A percentile compares a stretch with the other conserved stretches of the same genome.
phyloP scores from a whole-genome alignment of 2,329 filamentous ascomycete species.

The Fusarium mexicanum region DNA sequence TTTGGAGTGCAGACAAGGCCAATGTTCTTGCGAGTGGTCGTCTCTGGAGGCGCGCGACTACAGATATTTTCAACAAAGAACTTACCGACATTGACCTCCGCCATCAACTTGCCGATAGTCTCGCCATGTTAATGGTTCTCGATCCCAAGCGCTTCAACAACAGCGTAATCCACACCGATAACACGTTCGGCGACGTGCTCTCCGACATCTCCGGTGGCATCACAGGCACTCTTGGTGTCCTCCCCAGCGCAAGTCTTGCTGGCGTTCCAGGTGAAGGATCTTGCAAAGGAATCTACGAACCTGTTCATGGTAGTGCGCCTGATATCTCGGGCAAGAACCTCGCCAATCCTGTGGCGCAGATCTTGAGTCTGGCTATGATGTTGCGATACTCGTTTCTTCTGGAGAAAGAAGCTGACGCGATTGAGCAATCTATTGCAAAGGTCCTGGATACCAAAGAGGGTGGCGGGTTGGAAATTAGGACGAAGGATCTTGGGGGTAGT shows the following conservation, averaged over 20 bases:
- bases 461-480: constrained; percentile 62
- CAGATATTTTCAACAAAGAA: constrained; percentile 52
- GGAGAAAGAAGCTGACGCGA: constrained; percentile 67
- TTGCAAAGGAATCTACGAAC: constrained; percentile 80
- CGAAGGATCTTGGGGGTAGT: constrained; percentile 72
- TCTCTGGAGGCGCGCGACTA: constrained; percentile 58
- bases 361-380: constrained; percentile 79
- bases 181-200: constrained; percentile 60
- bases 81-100: constrained; percentile 55
- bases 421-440: constrained; percentile 71
- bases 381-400: constrained; percentile 75
- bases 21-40: constrained; percentile 62
- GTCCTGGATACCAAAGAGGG: constrained; percentile 65
- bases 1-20: constrained; percentile 62
- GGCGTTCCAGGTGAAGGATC: constrained; percentile 52
- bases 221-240: constrained; percentile 55
- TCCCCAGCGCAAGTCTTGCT: constrained; percentile 57
- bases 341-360: constrained; percentile 77
- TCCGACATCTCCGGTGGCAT: constrained; percentile 58
- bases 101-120: constrained; percentile 59
- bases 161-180: constrained; percentile 58
- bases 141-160: constrained; percentile 58
- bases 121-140: constrained; percentile 59
- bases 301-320: constrained; percentile 78
- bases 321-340: constrained; percentile 78